phyloP scores from a whole-genome alignment of 441 rosid species.

The Lagerstroemia fauriei region DNA sequence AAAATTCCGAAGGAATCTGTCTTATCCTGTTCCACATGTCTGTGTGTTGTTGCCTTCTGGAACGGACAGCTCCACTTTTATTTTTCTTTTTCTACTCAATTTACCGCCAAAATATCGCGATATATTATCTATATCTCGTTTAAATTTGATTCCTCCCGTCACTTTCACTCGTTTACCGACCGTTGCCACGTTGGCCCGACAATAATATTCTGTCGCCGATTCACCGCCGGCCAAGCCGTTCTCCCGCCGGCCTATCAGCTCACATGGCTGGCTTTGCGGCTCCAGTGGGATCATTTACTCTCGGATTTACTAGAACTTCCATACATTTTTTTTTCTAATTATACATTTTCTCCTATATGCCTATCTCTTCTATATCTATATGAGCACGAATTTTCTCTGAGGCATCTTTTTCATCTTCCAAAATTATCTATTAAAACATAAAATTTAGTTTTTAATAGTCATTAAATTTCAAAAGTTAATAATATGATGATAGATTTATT shows the following conservation, averaged over 20 bases:
- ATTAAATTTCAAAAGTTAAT: too few relatives aligned
- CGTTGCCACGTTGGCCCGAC: constrained; percentile 33
- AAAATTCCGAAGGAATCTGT: neutral
- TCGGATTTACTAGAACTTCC: constrained; percentile 11
- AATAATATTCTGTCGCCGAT: constrained; percentile 13
- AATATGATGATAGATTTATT: too few relatives aligned
- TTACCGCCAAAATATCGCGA: constrained; percentile 21
- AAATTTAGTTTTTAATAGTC: too few relatives aligned
- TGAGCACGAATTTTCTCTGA: too few relatives aligned
- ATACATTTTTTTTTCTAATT: too few relatives aligned
- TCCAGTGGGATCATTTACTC: neutral
- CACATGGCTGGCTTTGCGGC: constrained; percentile 26
- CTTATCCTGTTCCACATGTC: neutral
- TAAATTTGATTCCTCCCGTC: neutral
- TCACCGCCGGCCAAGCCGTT: constrained; percentile 9
- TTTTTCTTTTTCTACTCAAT: neutral
- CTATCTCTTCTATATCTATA: too few relatives aligned
- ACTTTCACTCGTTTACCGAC: constrained; percentile 17
- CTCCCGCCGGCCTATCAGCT: constrained; percentile 14
- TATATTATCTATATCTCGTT: neutral
- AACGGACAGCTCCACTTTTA: neutral
- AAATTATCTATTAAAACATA: too few relatives aligned
- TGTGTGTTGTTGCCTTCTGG: neutral
- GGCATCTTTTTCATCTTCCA: too few relatives aligned
- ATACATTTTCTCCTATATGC: too few relatives aligned